Conservation (phyloP, 345 rosid species). For the Acer negundo region DNA sequence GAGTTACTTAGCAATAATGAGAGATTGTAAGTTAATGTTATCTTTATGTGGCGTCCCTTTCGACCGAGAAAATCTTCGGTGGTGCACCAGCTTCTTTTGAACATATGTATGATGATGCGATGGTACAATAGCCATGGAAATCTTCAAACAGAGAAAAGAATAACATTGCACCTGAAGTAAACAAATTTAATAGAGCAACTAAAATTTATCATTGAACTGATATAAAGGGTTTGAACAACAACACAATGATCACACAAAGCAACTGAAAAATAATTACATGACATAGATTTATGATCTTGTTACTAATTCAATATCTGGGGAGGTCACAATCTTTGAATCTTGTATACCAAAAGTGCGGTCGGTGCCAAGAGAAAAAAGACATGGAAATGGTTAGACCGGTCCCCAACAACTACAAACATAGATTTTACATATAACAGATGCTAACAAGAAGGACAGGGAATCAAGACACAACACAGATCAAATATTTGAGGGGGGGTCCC, state of each 20-base stretch:
- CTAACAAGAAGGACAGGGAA: neutral
- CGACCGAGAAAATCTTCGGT: too few relatives aligned
- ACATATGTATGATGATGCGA: too few relatives aligned
- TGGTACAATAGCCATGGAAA: too few relatives aligned
- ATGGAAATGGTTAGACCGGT: neutral
- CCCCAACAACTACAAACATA: neutral
- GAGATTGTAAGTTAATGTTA: too few relatives aligned
- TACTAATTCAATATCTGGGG: neutral
- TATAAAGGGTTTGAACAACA: neutral
- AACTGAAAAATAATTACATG: neutral
- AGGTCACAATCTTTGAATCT: slow-evolving; percentile 7
- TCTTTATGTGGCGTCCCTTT: too few relatives aligned
- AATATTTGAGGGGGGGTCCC: neutral
- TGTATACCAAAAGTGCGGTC: too few relatives aligned
- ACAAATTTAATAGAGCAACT: neutral
- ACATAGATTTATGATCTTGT: neutral
- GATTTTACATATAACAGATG: neutral
- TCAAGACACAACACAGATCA: neutral
- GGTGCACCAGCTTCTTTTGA: too few relatives aligned
- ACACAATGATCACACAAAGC: neutral
- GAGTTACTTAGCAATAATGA: too few relatives aligned
- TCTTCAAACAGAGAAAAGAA: neutral
- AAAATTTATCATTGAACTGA: neutral
- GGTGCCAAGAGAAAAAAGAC: neutral
- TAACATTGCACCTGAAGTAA: neutral